Percentiles rank a stretch among this genome's conserved stretches.
These are phyloP conservation scores for Emmonsiellopsis sp. DNA, from an alignment of 2,329 filamentous ascomycete species.

Conservation along the genomic window DNA sequence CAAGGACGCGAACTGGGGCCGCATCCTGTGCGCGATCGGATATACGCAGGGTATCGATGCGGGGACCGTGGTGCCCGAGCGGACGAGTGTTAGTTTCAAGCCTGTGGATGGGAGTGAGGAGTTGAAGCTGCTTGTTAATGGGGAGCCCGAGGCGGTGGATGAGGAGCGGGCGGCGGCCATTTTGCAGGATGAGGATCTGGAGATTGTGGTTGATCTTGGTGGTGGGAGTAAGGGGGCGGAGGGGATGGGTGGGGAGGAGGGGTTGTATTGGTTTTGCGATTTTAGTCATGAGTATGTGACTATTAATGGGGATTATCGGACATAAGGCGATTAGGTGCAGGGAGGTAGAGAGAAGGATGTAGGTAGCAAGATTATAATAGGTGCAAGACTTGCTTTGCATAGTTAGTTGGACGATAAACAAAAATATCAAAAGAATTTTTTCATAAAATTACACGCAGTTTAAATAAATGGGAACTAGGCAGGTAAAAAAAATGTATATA, in stretches of 20 bases:
- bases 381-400: not conserved
- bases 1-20: constrained; percentile 96
- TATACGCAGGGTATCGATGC: constrained; percentile 51
- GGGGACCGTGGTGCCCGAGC: constrained; percentile 41
- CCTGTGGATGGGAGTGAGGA: constrained; percentile 48
- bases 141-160: constrained; percentile 54
- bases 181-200: constrained; percentile 52
- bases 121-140: constrained; percentile 49
- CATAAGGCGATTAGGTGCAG: constrained; percentile 25
- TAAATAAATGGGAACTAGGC: not conserved
- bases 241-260: constrained; percentile 40
- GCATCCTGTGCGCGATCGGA: constrained; percentile 87
- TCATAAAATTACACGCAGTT: not conserved
- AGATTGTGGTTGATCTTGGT: constrained; percentile 51
- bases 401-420: not conserved
- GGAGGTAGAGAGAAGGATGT: not conserved
- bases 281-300: constrained; percentile 62
- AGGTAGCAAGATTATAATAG: not conserved
- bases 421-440: not conserved
- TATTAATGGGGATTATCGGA: constrained; percentile 60
- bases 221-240: constrained; percentile 36
- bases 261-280: constrained; percentile 57
- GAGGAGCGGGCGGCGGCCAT: constrained; percentile 51
- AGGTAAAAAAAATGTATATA: not conserved
- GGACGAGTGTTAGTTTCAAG: constrained; percentile 53